Base-by-base conservation (phyloP, 2,329 filamentous ascomycete genomes). In the Colletotrichum sp. region DNA sequence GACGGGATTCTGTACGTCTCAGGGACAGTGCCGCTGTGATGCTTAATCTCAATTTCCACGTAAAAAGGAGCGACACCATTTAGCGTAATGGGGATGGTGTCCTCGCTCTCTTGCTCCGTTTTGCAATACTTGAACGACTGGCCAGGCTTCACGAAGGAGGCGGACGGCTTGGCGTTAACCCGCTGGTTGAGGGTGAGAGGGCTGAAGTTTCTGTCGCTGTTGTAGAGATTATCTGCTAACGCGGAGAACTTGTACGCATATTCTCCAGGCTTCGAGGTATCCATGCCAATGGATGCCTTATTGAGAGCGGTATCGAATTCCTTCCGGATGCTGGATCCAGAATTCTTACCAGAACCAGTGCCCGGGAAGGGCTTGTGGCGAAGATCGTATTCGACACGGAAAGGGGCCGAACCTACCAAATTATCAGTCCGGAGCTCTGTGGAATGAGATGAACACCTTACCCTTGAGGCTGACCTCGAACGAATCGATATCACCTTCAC, bases 41-140 rank as follows among this genome's bases (percentile, higher is more conserved):
- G 96, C 86, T 96, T 98, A 85, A 99, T 95, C 81, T 96, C 96
- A 28, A 99, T 90, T 83, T 99, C 97, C 6, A 99, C 88, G 64
- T 93, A 93, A 86, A 99, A 99, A 0, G 97, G 97, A 8, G 96
- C 92, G 18, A 93, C 88, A 52, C 97, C 97, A 75, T 94, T 94
- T 21, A 99, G 89, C 3, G 91, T 93, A 75, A 99, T 94, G 0
- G 96, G 96, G 71, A 99, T 98, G 55, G 92, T 92, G 81, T 99
- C 96, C 80, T 98, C 95, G 36, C 93, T 92, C 70, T 92, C 92
- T 67, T 94, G 91, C 80, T 98, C 95, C 64, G 96, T 93, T 83
- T 96, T 94, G 86, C 97, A 99, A 85, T 96, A 98, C 83, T 97
- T 98, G 88, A 98, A 98, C 1, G 95, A 96, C 84, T 97, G 97